Evolutionary conservation across 2,329 filamentous ascomycete species (phyloP), one percentile per base, ranked within the genome.

Genomic region (Apiospora aurea): DNA sequence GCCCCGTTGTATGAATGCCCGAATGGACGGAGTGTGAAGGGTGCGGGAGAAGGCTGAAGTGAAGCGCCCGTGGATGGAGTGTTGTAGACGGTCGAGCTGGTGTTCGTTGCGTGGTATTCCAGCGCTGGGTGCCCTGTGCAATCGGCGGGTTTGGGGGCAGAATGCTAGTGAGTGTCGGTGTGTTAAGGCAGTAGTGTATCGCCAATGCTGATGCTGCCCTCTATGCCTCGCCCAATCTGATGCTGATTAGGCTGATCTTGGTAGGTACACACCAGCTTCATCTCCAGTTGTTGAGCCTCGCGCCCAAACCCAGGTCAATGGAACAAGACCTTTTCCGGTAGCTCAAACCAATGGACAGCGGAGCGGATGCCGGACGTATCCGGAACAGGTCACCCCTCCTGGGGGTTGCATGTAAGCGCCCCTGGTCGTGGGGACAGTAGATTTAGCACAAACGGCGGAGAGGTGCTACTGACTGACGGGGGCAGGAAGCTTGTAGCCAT

Each of bases 331-430:
- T 64, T 64, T 41, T 41, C 57, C 57, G 57, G 57, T 64, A 41
- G 57, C 57, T 64, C 57, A 64, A 64, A 41, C 57, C 57, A 64
- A 61, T 61, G 57, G 57, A 64, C 57, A 64, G 57, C 57, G 57
- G 57, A 64, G 57, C 57, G 57, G 57, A n/a, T 64, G 57, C 57
- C 57, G 57, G 57, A 64, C 57, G 57, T 64, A 64, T 64, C 57
- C 57, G 57, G 57, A 64, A 64, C 57, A 64, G 57, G 29, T 64
- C 57, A 10, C 57, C 57, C 34, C 57, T 64, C 53, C 57, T 64
- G 57, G 57, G 57, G 57, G 57, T 64, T 64, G 57, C 57, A 64
- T 64, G 57, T 64, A 64, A 64, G 57, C 57, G 34, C 57, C 57
- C 57, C 57, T 64, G n/a, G 57, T 64, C 57, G 57, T 64, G 57